A percentile compares a stretch with the other conserved stretches of the same genome.
phyloP scores from a whole-genome alignment of 2,329 filamentous ascomycete genomes.

The Fusarium mexicanum region DNA sequence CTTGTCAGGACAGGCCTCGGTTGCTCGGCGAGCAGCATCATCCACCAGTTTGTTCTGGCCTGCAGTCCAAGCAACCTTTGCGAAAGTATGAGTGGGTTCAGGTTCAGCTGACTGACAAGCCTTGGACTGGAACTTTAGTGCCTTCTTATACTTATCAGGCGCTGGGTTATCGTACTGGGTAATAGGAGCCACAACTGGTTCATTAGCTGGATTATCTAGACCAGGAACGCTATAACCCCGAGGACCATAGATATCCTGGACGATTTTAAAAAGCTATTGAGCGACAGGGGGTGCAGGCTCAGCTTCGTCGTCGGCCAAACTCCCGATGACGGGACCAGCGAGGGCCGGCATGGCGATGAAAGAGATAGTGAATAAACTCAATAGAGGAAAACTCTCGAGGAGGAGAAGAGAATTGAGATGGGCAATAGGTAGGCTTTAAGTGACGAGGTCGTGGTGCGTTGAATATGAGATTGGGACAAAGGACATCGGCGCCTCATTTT shows the following conservation, averaged over 20 bases:
- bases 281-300: too few species aligned
- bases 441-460: neutral
- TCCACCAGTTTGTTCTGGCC: neutral
- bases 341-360: neutral
- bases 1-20: neutral
- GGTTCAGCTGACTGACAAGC: neutral
- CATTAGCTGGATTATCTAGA: neutral
- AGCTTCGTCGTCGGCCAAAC: too few species aligned
- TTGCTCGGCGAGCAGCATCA: neutral
- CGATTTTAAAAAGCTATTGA: too few species aligned
- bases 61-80: neutral
- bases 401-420: neutral
- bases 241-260: too few species aligned
- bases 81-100: neutral
- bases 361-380: neutral
- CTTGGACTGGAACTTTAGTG: neutral
- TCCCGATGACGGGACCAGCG: too few species aligned
- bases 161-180: neutral
- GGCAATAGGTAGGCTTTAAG: too few species aligned
- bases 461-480: neutral
- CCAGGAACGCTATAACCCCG: neutral
- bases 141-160: neutral
- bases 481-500: neutral
- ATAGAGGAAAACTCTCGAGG: neutral
- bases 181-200: neutral